Percentiles rank a stretch among this genome's conserved stretches.
phyloP scores from a whole-genome alignment of 495 filamentous ascomycete genomes.

The Cairneyella variabilis region DNA sequence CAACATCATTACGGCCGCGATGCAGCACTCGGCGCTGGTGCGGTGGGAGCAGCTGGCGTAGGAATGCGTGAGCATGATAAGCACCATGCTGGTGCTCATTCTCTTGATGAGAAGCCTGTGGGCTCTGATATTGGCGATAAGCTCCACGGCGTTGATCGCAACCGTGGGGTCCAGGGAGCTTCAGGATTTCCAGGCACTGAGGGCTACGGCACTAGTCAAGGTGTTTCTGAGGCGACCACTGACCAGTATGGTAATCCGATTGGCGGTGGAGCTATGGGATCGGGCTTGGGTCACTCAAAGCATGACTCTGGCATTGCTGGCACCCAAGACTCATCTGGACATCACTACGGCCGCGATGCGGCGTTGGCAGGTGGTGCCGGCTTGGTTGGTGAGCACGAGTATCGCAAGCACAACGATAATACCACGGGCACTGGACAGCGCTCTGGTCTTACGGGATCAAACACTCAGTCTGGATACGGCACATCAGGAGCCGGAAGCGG shows the following conservation, averaged over 20 bases:
- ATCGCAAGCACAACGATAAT: not conserved
- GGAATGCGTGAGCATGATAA: conserved; percentile 5
- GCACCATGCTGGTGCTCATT: conserved; percentile 2
- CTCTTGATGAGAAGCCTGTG: conserved; percentile 1
- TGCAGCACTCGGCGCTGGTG: not conserved
- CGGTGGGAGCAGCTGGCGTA: not conserved
- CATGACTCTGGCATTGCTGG: not conserved
- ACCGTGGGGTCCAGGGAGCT: conserved; percentile 12
- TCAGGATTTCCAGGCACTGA: conserved; percentile 9
- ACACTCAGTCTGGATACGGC: not conserved
- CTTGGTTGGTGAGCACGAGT: not conserved
- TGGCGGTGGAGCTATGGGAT: not conserved
- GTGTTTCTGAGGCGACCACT: conserved; percentile 3
- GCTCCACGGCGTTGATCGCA: conserved; percentile 16
- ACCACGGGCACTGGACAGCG: not conserved
- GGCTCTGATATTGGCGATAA: conserved; percentile 12
- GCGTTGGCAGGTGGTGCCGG: not conserved
- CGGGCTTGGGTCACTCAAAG: not conserved
- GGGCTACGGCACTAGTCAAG: conserved; percentile 2
- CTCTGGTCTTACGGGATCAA: not conserved
- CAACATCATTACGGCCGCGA: conserved; percentile 1
- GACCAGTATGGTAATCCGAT: conserved; percentile 2
- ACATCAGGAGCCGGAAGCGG: no score
- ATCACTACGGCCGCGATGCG: not conserved
- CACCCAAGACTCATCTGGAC: not conserved